These are phyloP conservation scores for Claviceps sp. DNA, from an alignment of 2,329 filamentous ascomycete genomes.

Conservation along the genomic window DNA sequence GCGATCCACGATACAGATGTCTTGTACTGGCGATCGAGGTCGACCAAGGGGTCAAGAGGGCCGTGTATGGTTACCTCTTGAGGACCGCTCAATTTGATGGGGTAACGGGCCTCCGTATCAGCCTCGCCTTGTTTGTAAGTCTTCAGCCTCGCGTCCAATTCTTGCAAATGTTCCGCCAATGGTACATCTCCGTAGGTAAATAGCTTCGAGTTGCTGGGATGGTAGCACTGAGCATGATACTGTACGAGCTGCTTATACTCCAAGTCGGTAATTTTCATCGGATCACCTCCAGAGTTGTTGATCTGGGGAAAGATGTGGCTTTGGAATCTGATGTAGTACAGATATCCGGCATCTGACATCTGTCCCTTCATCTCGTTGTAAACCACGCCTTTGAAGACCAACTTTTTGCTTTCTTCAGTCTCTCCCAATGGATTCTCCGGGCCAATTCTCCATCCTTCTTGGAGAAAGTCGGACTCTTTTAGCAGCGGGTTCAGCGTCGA, in stretches of 20 bases:
- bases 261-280: constrained; percentile 88
- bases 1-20: constrained; percentile 89
- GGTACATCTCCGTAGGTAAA: constrained; percentile 94
- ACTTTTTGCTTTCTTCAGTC: constrained; percentile 44
- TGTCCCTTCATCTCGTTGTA: constrained; percentile 99
- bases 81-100: constrained; percentile 59
- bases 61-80: constrained; percentile 59
- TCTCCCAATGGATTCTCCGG: constrained; percentile 68
- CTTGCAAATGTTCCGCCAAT: constrained; percentile 63
- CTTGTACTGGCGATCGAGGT: constrained; percentile 78
- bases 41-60: constrained; percentile 75
- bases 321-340: constrained; percentile 92
- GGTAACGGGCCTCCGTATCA: constrained; percentile 62
- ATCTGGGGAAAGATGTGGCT: constrained; percentile 89
- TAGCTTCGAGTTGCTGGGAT: constrained; percentile 93
- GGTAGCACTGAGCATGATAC: constrained; percentile 88
- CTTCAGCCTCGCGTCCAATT: constrained; percentile 62
- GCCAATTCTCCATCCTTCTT: constrained; percentile 93
- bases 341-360: constrained; percentile 92
- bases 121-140: constrained; percentile 57
- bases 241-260: constrained; percentile 80
- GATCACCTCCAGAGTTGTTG: constrained; percentile 94
- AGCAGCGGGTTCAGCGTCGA: constrained; percentile 82
- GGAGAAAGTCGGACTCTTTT: constrained; percentile 82
- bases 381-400: constrained; percentile 94